Percentiles rank a stretch among this genome's conserved stretches.
These are phyloP conservation scores for Butyriboletus regius DNA, from an alignment of 1,284 basidiomycete species.

Conservation along the genomic window DNA sequence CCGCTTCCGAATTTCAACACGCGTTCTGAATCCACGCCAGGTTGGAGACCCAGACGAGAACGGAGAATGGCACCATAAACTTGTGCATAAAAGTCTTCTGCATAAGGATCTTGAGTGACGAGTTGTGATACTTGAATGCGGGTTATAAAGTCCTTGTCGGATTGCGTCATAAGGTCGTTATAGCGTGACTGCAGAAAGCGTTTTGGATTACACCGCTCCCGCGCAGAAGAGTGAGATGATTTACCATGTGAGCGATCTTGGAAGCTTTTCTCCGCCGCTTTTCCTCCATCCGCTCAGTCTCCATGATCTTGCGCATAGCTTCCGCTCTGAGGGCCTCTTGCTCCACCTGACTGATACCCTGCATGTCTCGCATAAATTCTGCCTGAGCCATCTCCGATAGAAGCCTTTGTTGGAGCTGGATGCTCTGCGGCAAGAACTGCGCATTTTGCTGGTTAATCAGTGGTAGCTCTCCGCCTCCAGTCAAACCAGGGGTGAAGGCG, in stretches of 20 bases:
- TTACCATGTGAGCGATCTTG: slow-evolving; percentile 81
- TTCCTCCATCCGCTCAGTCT: slow-evolving; percentile 79
- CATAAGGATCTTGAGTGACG: slow-evolving; percentile 91
- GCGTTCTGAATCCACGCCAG: slow-evolving; percentile 53
- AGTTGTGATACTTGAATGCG: slow-evolving; percentile 98
- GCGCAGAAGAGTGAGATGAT: slow-evolving; percentile 4
- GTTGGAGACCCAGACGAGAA: slow-evolving; percentile 65
- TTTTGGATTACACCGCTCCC: not conserved
- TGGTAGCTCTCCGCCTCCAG: slow-evolving; percentile 25
- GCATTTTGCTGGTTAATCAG: slow-evolving; percentile 42
- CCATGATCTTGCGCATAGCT: slow-evolving; percentile 78
- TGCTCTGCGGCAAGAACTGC: slow-evolving; percentile 50
- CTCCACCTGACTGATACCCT: slow-evolving; percentile 50
- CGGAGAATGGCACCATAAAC: slow-evolving; percentile 82
- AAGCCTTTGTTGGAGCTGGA: slow-evolving; percentile 64
- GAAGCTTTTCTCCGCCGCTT: slow-evolving; percentile 70
- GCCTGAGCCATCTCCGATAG: slow-evolving; percentile 64
- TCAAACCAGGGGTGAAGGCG: slow-evolving; percentile 23
- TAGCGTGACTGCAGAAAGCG: slow-evolving; percentile 67
- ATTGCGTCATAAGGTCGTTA: slow-evolving; percentile 97
- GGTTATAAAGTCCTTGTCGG: slow-evolving; percentile 99
- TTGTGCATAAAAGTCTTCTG: slow-evolving; percentile 97
- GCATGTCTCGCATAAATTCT: slow-evolving; percentile 58
- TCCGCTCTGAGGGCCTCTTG: slow-evolving; percentile 66
- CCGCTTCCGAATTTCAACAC: slow-evolving; percentile 80